Base-by-base conservation (phyloP, 495 filamentous ascomycete genomes). In the Filosporella fistucella region DNA sequence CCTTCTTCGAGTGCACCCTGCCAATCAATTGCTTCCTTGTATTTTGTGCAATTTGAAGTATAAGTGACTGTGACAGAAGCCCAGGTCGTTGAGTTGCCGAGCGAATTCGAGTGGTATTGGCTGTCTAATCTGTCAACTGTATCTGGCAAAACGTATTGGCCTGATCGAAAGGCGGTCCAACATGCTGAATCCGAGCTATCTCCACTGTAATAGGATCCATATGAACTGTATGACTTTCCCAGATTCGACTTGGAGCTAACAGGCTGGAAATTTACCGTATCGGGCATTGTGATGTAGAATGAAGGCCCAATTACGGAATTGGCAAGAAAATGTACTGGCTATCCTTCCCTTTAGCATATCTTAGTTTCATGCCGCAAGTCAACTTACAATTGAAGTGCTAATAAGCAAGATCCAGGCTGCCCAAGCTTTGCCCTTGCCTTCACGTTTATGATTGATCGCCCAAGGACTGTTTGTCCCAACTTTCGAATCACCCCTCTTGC, bases 391-490 rank as follows among this genome's bases (percentile, higher is more conserved):
- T 7, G 45, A 48, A 6, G 35, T 48, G 14, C 32, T 22, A 20
- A 48, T 48, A 4, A 48, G 34, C 16, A 48, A 14, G 5, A 48
- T 4, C 45, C 45, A 48, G 5, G 34, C 25, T 8, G 32, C 4
- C 45, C 45, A 41, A 1, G 45, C 45, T 20, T 32, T 30, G 7
- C 14, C 24, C 25, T 48, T 48, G 8, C 45, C 45, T 23, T 36
- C 24, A 9, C 28, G 34, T 18, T 48, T 48, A 18, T 48, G 35
- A 34, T 41, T 48, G 14, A 48, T 41, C 5, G 35, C 14, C 25
- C 35, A 48, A 10, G 45, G 45, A 32, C 23, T 30, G 20, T 48
- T 48, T 2, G 45, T 48, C 12, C 45, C 45, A 21, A 48, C 45
- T 22, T 48, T 47, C 22, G 45, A 48, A 23, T 48, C 35, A 4